Percentiles rank a stretch among this genome's conserved stretches.
These are phyloP conservation scores for Podaxis carcinomalis DNA, from an alignment of 768 basidiomycete genomes.

Conservation along the genomic window DNA sequence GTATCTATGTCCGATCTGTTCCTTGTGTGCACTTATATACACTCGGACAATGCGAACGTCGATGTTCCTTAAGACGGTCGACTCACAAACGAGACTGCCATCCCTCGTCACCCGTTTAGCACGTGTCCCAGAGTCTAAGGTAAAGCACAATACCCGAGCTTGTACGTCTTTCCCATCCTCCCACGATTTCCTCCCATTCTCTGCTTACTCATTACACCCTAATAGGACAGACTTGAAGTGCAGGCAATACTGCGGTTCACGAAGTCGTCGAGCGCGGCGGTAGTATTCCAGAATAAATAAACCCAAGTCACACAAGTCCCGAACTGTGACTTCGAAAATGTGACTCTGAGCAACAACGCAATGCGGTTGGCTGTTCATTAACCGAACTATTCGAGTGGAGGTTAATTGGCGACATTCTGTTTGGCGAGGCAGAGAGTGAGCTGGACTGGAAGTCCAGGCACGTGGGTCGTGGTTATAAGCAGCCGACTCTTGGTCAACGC, in stretches of 20 bases:
- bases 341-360: slow-evolving; percentile 37
- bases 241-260: slow-evolving; percentile 37
- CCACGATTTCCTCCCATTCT: background rate
- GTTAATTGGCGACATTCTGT: slow-evolving; percentile 32
- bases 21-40: background rate
- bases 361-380: slow-evolving; percentile 22
- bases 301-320: slow-evolving; percentile 29
- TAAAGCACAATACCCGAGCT: slow-evolving; percentile 33
- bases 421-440: slow-evolving; percentile 5
- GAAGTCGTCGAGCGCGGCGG: slow-evolving; percentile 42
- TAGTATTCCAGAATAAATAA: slow-evolving; percentile 31
- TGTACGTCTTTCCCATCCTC: slow-evolving; percentile 14
- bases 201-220: background rate
- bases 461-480: background rate
- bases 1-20: background rate
- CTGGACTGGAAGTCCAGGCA: slow-evolving; percentile 38
- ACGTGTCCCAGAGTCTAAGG: slow-evolving; percentile 28
- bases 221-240: slow-evolving; percentile 33
- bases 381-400: slow-evolving; percentile 34
- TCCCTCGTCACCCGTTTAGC: slow-evolving; percentile 33
- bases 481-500: background rate
- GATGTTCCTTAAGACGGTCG: slow-evolving; percentile 36
- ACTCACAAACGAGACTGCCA: slow-evolving; percentile 32
- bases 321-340: slow-evolving; percentile 31
- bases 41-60: slow-evolving; percentile 30